These are phyloP conservation scores for Diospyros kaki DNA, from an alignment of 148 eudicot species.

Conservation along the genomic window DNA sequence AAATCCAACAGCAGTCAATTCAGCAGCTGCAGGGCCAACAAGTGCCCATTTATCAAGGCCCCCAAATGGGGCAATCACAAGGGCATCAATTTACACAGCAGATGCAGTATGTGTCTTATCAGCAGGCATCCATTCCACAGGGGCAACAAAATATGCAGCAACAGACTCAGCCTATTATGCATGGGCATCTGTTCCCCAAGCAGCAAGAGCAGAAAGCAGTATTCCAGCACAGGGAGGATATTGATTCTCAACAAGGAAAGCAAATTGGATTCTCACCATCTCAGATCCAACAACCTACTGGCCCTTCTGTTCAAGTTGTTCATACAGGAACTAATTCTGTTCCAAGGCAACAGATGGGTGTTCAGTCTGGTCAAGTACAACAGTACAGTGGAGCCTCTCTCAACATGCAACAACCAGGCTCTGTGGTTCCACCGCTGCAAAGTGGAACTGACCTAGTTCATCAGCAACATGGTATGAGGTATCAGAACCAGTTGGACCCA, in stretches of 20 bases:
- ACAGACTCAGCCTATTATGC: constrained; percentile 48
- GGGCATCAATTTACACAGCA: constrained; percentile 48
- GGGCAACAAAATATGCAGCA: constrained; percentile 48
- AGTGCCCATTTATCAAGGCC: constrained; percentile 41
- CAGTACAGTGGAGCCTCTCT: constrained; percentile 38
- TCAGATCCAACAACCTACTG: constrained; percentile 42
- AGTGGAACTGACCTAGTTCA: constrained; percentile 36
- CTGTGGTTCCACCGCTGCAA: constrained; percentile 36
- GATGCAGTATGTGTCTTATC: constrained; percentile 49
- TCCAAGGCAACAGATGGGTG: constrained; percentile 43
- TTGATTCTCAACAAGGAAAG: constrained; percentile 45
- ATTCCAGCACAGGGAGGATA: constrained; percentile 45
- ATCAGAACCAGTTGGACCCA: constrained; percentile 59
- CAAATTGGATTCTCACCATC: constrained; percentile 39
- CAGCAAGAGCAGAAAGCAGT: constrained; percentile 55
- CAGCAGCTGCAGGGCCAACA: constrained; percentile 49
- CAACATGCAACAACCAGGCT: constrained; percentile 40
- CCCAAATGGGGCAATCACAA: constrained; percentile 49
- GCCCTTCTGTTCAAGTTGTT: constrained; percentile 31
- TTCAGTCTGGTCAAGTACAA: constrained; percentile 40
- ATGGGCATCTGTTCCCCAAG: constrained; percentile 46
- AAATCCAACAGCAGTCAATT: constrained; percentile 37
- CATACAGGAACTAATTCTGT: constrained; percentile 30
- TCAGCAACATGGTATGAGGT: constrained; percentile 48
- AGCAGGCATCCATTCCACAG: constrained; percentile 43